Base-by-base conservation (phyloP, 2,329 filamentous ascomycete species). In the Hymenoscyphus fraxineus region DNA sequence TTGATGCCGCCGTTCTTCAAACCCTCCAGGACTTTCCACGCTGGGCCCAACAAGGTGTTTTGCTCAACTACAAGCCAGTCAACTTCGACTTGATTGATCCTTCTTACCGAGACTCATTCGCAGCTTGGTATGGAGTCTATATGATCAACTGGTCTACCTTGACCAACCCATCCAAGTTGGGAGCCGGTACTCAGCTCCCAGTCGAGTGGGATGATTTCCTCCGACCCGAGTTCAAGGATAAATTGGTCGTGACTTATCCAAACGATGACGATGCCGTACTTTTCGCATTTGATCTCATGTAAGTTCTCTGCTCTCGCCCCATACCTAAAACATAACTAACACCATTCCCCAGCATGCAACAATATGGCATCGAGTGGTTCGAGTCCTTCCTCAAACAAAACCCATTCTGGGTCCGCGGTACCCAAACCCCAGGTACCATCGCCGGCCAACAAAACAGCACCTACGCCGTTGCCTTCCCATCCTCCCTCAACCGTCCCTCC, bases 211-310 rank as follows among this genome's bases (percentile, higher is more conserved):
- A 74, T 0, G 55, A 83, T 65, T 80, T 77, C 62, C 71, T 82
- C 2, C 75, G 78, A 7, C 82, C 83, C 0, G 78, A 81, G 64
- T 83, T 79, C 73, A 85, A 85, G 73, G 74, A 81, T 65, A 84
- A 82, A 71, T 74, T 85, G 4, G 80, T 80, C 2, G 70, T 85
- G 12, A 84, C 82, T 0, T 85, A 85, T 63, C 84, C 83, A 10
- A 84, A 85, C 65, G 84, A 85, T 51, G 83, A 86, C 54, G 83
- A 86, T 62, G 83, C 83, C 0, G 79, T 85, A 2, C 74, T 83
- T 0, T 85, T 77, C 54, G 79, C 80, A 2, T 83, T 82, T 54
- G 76, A 83, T 51, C 73, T 82, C 1, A 78, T 85, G 78, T 80
- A 71, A 76, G 78, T 70, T 12, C 9, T 31, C 15, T 56, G 2